Evolutionary conservation across 2,329 filamentous ascomycete species (phyloP), one percentile per base, ranked within the genome.

Genomic region (Ceratocystis ficicola): DNA sequence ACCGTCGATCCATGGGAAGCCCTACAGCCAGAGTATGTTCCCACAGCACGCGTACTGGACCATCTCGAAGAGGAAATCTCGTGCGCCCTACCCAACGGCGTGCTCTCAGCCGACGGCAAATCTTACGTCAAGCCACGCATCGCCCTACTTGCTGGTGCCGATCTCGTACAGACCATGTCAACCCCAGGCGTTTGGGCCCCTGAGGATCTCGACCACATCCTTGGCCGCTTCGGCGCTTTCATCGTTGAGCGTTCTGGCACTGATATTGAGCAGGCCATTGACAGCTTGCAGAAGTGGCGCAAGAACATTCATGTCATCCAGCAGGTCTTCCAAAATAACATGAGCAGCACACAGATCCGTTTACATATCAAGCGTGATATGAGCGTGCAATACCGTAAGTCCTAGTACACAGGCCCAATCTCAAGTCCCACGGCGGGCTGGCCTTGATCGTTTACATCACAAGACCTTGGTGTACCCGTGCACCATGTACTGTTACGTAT

Each of bases 21-120:
- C 44, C 60, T 88, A 71, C 86, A 95, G 76, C 83, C 86, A 72
- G 82, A 88, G 70, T 97, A 96, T 73, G 86, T 90, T 69, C 90
- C 91, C 17, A 97, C 93, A 0, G 93, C 92, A 48, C 83, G 88
- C 71, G 92, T 96, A 50, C 80, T 96, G 62, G 90, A 95, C 72
- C 93, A 96, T 76, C 94, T 96, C 71, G 86, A 95, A 70, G 78
- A 93, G 73, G 90, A 96, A 74, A 89, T 96, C 73, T 96, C 96
- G 73, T 73, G 75, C 63, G 82, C 83, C 28, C 83, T 90, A 57
- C 79, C 86, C 36, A 92, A 92, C 5, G 92, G 92, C 8, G 83
- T 94, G 36, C 81, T 88, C 71, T 83, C 81, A 60, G 79, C 81
- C 22, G 82, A 87, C 69, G 90, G 89, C 67, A 78, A 79, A 64